phyloP scores from a whole-genome alignment of 139 green algal genomes.

The Astrephomene gubernaculifera region DNA sequence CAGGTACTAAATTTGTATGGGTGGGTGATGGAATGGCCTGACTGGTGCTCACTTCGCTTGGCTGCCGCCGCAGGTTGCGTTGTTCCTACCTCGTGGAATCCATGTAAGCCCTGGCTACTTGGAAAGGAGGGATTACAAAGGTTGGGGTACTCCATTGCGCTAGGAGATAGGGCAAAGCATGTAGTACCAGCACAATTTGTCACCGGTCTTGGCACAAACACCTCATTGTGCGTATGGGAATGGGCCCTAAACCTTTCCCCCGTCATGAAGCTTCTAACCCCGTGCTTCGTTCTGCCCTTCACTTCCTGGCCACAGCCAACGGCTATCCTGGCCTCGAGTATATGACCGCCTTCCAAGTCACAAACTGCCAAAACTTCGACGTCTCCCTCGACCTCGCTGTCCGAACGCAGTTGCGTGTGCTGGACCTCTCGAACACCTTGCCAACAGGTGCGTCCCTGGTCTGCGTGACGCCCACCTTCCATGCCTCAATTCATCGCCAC shows the following conservation, averaged over 20 bases:
- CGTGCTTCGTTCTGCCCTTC: too few relatives aligned
- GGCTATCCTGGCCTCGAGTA: background rate
- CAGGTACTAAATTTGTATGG: too few relatives aligned
- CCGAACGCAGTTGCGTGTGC: background rate
- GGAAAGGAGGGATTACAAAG: background rate
- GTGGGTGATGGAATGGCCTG: too few relatives aligned
- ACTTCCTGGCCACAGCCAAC: too few relatives aligned
- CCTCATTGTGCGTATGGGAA: background rate
- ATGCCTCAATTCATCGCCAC: background rate
- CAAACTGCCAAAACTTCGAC: background rate
- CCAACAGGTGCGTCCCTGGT: background rate
- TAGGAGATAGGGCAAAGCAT: background rate
- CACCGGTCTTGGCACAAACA: background rate
- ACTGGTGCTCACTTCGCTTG: too few relatives aligned
- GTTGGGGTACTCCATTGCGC: background rate
- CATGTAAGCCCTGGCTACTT: background rate
- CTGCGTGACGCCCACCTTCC: background rate
- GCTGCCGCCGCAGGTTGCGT: too few relatives aligned
- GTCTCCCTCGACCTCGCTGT: background rate
- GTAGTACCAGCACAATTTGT: background rate
- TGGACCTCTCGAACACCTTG: background rate
- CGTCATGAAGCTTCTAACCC: too few relatives aligned
- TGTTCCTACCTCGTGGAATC: background rate
- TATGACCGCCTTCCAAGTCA: background rate
- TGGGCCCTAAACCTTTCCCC: too few relatives aligned